Conservation (phyloP, 2,329 filamentous ascomycete species). For the Calonectria naviculata region DNA sequence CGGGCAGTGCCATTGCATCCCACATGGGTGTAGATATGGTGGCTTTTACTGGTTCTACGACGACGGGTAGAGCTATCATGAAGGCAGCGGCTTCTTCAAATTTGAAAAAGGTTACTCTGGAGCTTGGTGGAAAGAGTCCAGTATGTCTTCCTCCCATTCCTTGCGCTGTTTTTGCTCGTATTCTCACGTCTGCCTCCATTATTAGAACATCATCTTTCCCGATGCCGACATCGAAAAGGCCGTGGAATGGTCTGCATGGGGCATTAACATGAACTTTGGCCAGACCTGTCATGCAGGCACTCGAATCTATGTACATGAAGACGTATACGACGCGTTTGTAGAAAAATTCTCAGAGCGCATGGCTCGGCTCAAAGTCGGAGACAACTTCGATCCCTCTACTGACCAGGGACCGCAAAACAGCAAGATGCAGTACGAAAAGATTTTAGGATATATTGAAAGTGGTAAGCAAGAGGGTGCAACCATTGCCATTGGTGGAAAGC, state of each 20-base stretch:
- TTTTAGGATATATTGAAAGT: slow-evolving; percentile 75
- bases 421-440: slow-evolving; percentile 75
- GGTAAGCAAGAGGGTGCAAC: slow-evolving; percentile 64
- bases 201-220: slow-evolving; percentile 63
- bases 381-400: slow-evolving; percentile 75
- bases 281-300: slow-evolving; percentile 75
- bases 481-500: background rate
- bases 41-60: slow-evolving; percentile 82
- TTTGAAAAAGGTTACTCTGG: slow-evolving; percentile 74
- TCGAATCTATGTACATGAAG: slow-evolving; percentile 72
- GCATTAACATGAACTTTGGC: slow-evolving; percentile 70
- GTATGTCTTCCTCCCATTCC: slow-evolving; percentile 41
- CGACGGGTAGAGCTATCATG: slow-evolving; percentile 80
- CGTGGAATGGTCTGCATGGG: slow-evolving; percentile 66
- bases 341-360: slow-evolving; percentile 69
- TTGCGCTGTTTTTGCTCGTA: background rate
- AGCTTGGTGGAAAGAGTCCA: slow-evolving; percentile 75
- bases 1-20: slow-evolving; percentile 74
- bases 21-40: slow-evolving; percentile 80
- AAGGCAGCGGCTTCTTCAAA: slow-evolving; percentile 64
- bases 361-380: slow-evolving; percentile 71
- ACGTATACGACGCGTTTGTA: slow-evolving; percentile 71
- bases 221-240: slow-evolving; percentile 76
- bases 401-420: slow-evolving; percentile 82
- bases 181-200: background rate